These are phyloP conservation scores for Gnaphalium uliginosum DNA, from an alignment of 129 eudicot species.

Conservation along the genomic window DNA sequence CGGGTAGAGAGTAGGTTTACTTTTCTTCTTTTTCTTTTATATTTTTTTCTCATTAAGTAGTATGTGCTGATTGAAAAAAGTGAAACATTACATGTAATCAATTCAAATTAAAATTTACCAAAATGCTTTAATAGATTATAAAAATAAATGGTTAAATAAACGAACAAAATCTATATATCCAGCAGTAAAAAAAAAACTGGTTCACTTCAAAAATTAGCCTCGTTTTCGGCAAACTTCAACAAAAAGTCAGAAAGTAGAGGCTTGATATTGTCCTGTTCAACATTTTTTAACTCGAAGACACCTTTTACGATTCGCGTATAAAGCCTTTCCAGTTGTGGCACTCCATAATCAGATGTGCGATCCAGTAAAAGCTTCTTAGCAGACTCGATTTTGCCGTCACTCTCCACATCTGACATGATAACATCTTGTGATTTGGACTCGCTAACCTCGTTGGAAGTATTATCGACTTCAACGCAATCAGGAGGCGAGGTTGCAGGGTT, in stretches of 20 bases:
- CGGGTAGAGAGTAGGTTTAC: too few species aligned
- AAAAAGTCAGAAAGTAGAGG: constrained; percentile 61
- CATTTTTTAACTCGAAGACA: constrained; percentile 60
- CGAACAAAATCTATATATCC: constrained; percentile 32
- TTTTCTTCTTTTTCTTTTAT: too few species aligned
- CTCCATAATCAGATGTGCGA: constrained; percentile 53
- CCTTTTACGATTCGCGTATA: constrained; percentile 78
- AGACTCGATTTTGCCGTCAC: constrained; percentile 47
- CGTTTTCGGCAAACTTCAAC: constrained; percentile 52
- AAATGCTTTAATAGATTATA: constrained; percentile 4
- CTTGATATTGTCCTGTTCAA: constrained; percentile 44
- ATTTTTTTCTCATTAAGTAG: too few species aligned
- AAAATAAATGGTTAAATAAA: constrained; percentile 7
- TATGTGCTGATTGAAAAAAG: not conserved
- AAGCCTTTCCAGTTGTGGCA: constrained; percentile 85
- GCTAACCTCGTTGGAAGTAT: constrained; percentile 10
- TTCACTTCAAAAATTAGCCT: constrained; percentile 58
- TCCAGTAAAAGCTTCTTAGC: constrained; percentile 60
- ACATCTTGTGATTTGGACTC: constrained; percentile 43
- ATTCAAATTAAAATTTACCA: constrained; percentile 26
- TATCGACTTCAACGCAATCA: constrained; percentile 35
- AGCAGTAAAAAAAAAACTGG: constrained; percentile 11
- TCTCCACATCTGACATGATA: constrained; percentile 55
- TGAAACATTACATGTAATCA: not conserved
- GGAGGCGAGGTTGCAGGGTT: constrained; percentile 36